Conservation (phyloP, 192 early-diverging fungal species). For the Coemansia sp. region DNA sequence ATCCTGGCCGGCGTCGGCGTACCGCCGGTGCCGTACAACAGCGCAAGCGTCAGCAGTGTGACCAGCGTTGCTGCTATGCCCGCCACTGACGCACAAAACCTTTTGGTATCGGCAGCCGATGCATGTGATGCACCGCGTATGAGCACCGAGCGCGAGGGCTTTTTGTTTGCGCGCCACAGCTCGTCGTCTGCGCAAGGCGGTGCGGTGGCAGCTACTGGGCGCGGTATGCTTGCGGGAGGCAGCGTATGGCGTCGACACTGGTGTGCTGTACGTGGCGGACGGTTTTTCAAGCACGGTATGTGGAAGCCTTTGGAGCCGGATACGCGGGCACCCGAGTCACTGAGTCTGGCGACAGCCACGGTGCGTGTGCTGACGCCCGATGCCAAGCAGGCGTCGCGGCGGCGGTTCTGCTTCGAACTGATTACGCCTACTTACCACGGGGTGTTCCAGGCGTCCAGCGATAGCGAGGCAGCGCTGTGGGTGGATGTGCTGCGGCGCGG, state of each 20-base stretch:
- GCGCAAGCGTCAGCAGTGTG: conserved; percentile 7
- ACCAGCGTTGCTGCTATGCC: not conserved
- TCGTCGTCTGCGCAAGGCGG: conserved; percentile 2
- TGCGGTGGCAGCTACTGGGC: not conserved
- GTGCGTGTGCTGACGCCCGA: conserved; percentile 37
- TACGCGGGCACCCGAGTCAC: conserved; percentile 17
- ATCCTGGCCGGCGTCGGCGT: conserved; percentile 10
- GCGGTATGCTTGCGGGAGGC: not conserved
- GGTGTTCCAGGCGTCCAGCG: conserved; percentile 73
- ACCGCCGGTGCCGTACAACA: not conserved
- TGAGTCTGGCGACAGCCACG: conserved; percentile 36
- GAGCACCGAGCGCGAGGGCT: conserved; percentile 39
- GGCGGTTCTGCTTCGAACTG: conserved; percentile 79
- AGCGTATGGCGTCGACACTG: conserved; percentile 49
- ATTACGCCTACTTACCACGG: conserved; percentile 73
- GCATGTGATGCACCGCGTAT: not conserved
- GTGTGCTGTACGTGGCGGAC: conserved; percentile 43
- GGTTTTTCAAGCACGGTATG: conserved; percentile 22
- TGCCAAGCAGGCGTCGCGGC: conserved; percentile 29
- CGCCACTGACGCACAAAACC: not conserved
- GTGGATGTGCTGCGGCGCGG: conserved; percentile 57
- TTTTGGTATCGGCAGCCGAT: not conserved
- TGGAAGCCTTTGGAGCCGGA: conserved; percentile 8
- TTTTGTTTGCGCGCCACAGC: conserved; percentile 31
- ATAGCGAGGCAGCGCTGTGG: conserved; percentile 69